phyloP scores from a whole-genome alignment of 768 basidiomycete species.

The Naganishia friedmannii region DNA sequence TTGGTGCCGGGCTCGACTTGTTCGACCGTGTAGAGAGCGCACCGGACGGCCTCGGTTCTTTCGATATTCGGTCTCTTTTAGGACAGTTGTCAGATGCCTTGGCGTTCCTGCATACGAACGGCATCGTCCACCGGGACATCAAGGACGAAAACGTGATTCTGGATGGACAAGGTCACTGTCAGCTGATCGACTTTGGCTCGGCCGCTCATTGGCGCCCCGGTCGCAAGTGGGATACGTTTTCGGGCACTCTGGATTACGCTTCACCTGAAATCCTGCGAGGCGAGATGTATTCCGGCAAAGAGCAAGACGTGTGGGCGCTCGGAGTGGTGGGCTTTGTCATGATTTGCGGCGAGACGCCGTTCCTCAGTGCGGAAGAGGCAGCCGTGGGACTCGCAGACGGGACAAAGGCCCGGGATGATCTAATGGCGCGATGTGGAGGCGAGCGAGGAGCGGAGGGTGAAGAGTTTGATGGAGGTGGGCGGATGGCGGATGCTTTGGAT shows the following conservation, averaged over 20 bases:
- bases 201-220: slow-evolving; percentile 55
- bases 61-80: slow-evolving; percentile 73
- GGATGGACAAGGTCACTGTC: slow-evolving; percentile 69
- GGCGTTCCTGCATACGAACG: slow-evolving; percentile 79
- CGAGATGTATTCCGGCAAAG: slow-evolving; percentile 89
- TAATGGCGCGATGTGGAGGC: slow-evolving; percentile 63
- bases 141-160: slow-evolving; percentile 83
- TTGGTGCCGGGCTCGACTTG: slow-evolving; percentile 68
- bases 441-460: slow-evolving; percentile 68
- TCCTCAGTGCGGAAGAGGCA: slow-evolving; percentile 67
- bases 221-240: slow-evolving; percentile 55
- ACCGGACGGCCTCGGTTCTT: slow-evolving; percentile 76
- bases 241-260: slow-evolving; percentile 70
- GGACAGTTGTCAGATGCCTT: slow-evolving; percentile 92
- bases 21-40: slow-evolving; percentile 91
- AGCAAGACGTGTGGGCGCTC: slow-evolving; percentile 97
- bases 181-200: slow-evolving; percentile 96
- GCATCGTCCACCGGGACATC: slow-evolving; percentile 95
- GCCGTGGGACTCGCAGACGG: slow-evolving; percentile 67
- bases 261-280: slow-evolving; percentile 94
- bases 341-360: slow-evolving; percentile 56
- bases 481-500: slow-evolving; percentile 76
- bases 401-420: slow-evolving; percentile 42
- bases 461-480: slow-evolving; percentile 78
- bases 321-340: slow-evolving; percentile 96